phyloP scores from a whole-genome alignment of 208 protist species.

The Crithidia brevicula region DNA sequence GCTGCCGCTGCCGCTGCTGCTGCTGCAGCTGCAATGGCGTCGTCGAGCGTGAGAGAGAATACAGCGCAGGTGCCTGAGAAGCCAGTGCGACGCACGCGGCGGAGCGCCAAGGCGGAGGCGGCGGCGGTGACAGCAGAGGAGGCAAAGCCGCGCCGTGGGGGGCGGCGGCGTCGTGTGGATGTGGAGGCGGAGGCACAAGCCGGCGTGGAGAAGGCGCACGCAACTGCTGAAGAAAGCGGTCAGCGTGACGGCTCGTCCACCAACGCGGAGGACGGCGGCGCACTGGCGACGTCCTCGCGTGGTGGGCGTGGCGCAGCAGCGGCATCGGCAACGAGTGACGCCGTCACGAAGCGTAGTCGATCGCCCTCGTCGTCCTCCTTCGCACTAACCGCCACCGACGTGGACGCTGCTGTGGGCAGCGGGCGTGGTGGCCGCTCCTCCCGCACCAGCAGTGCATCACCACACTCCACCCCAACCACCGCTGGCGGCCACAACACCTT shows the following conservation, averaged over 20 bases:
- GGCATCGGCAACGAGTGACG: too few relatives aligned
- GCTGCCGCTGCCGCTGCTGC: slow-evolving; percentile 13
- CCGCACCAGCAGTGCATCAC: background rate
- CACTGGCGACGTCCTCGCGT: too few relatives aligned
- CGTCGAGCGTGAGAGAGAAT: too few relatives aligned
- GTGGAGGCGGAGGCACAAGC: background rate
- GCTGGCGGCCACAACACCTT: background rate
- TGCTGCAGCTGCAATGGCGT: background rate
- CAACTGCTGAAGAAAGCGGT: background rate
- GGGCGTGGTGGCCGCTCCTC: background rate
- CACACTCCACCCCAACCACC: background rate
- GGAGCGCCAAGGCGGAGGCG: slow-evolving; percentile 8
- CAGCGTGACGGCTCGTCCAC: background rate
- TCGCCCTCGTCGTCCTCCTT: slow-evolving; percentile 24
- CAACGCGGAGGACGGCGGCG: background rate
- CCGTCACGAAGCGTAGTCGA: slow-evolving; percentile 31
- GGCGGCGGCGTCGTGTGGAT: slow-evolving; percentile 16
- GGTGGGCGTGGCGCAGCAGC: slow-evolving; percentile 7
- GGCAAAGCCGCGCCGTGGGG: slow-evolving; percentile 18
- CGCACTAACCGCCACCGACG: background rate
- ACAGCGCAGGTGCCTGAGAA: background rate
- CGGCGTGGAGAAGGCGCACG: background rate
- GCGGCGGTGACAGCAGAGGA: background rate
- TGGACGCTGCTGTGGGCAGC: background rate
- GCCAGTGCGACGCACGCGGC: background rate